Conservation (phyloP, 176 grass and related monocot genomes). For the Cymbopogon citratus region DNA sequence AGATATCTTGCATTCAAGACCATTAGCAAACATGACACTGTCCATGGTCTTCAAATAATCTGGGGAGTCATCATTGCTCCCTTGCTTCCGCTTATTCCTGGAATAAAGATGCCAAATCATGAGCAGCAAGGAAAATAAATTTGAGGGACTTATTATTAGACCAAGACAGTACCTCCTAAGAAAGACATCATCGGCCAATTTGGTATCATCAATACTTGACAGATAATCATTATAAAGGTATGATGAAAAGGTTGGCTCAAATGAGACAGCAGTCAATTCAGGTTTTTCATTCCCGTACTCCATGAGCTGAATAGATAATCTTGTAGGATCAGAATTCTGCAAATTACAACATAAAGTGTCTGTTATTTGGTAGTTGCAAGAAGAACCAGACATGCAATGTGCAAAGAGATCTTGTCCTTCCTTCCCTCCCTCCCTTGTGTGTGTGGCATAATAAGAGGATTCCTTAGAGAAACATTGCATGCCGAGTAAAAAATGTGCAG, state of each 20-base stretch:
- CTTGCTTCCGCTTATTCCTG: conserved; percentile 75
- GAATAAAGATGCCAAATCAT: neutral
- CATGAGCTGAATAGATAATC: conserved; percentile 78
- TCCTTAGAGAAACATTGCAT: neutral
- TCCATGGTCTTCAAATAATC: conserved; percentile 49
- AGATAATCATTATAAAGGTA: conserved; percentile 32
- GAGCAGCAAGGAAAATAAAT: neutral
- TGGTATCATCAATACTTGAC: conserved; percentile 45
- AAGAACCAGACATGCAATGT: neutral
- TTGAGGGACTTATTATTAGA: neutral
- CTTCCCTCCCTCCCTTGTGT: neutral
- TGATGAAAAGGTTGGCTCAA: no score
- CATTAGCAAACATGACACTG: conserved; percentile 65
- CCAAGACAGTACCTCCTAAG: conserved; percentile 60
- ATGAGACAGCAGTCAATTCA: no score
- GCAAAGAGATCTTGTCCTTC: neutral
- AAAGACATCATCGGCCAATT: conserved; percentile 53
- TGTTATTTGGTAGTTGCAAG: neutral
- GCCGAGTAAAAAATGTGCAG: neutral
- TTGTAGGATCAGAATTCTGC: conserved; percentile 59
- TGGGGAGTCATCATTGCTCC: conserved; percentile 45
- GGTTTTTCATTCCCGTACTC: conserved; percentile 23
- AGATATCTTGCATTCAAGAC: conserved; percentile 96
- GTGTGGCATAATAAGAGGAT: neutral
- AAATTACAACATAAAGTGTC: conserved; percentile 5